Evolutionary conservation across 2,329 filamentous ascomycete species (phyloP), one percentile per base, ranked within the genome.

Genomic region (Zarea fungicola): DNA sequence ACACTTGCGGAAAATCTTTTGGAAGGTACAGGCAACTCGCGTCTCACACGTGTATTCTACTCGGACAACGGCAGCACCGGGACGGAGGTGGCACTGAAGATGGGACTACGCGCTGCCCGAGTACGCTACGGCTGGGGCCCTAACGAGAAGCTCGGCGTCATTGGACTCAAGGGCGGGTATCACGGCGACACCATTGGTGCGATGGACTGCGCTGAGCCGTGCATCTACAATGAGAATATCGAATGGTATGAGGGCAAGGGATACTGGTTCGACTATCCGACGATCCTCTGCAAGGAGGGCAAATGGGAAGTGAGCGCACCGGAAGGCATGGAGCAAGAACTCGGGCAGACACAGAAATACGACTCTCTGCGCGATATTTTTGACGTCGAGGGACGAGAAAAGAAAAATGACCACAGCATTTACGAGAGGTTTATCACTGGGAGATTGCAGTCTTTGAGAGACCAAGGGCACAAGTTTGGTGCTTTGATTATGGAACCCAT

Each of bases 151-250:
- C 72, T 91, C 10, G 80, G 80, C 3, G 79, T 93, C 3, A 62
- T 95, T 3, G 89, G 89, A 0, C 69, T 95, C 9, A 87, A 84
- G 60, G 87, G 87, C 0, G 87, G 85, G 55, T 95, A 95, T 58
- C 89, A 95, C 58, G 89, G 89, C 2, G 89, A 95, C 60, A 95
- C 89, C 0, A 90, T 95, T 40, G 89, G 89, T 0, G 87, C 87
- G 0, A 93, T 95, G 89, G 88, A 93, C 62, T 87, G 83, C 46
- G 82, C 86, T 0, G 87, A 93, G 60, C 88, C 89, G 0, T 84
- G 80, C 28, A 78, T 80, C 0, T 95, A 77, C 63, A 95, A 95
- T 58, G 79, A 89, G 57, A 89, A 89, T 62, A 85, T 91, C 0
- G 88, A 93, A 60, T 95, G 89, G 89, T 95, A 95, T 60, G 71